A percentile compares a stretch with the other conserved stretches of the same genome.
Evolutionary conservation across 164 flowering plant genomes (phyloP).

Genomic region (Annona squamosa): DNA sequence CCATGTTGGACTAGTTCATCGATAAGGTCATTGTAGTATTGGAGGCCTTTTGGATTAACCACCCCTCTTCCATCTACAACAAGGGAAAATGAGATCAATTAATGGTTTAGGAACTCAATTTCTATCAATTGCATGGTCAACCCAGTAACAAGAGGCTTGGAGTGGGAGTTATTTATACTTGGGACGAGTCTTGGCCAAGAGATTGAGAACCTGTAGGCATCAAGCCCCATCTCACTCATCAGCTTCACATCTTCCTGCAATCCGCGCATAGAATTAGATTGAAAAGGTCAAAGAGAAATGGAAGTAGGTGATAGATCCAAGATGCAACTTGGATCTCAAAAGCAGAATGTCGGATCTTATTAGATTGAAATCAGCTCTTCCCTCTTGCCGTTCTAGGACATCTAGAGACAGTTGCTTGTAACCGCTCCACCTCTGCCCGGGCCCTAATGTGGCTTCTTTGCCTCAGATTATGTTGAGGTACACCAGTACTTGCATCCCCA

Average conservation of each 20-base stretch:
- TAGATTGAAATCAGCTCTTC: too few species aligned
- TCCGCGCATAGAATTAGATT: not conserved
- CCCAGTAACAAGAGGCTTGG: not conserved
- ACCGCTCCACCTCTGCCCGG: too few species aligned
- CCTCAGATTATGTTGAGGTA: too few species aligned
- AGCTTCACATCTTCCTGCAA: constrained; percentile 12
- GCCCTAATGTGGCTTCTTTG: too few species aligned
- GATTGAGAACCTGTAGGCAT: constrained; percentile 9
- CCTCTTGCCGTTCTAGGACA: too few species aligned
- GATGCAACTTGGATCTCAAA: too few species aligned
- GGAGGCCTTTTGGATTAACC: constrained; percentile 16
- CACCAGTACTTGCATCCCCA: too few species aligned
- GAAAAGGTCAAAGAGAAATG: not conserved
- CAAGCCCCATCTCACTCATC: constrained; percentile 5
- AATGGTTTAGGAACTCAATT: not conserved
- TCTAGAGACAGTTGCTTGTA: too few species aligned
- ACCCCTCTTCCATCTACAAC: constrained; percentile 16
- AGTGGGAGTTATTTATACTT: not conserved
- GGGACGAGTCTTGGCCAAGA: constrained; percentile 14
- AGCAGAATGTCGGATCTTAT: too few species aligned
- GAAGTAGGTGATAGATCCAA: too few species aligned
- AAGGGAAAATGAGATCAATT: not conserved
- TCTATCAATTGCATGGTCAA: not conserved
- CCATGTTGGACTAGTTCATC: constrained; percentile 18
- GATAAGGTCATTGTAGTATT: constrained; percentile 19